Percentiles rank a stretch among this genome's conserved stretches.
These are phyloP conservation scores for Trichoderma gracile DNA, from an alignment of 2,329 filamentous ascomycete genomes.

Conservation along the genomic window DNA sequence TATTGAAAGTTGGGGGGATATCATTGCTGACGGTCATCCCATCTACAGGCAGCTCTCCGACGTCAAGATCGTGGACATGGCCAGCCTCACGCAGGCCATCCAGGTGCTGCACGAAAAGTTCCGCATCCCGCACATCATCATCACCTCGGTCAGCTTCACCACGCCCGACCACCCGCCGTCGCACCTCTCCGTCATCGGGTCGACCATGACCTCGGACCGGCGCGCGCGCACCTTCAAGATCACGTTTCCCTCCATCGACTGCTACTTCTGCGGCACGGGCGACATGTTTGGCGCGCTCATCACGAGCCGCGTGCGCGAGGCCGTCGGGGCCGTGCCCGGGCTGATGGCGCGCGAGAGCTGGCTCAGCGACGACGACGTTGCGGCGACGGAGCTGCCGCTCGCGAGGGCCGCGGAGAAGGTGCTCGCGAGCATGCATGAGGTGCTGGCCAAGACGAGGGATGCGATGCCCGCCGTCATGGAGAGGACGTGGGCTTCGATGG, in stretches of 20 bases:
- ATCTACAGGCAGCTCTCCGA: constrained; percentile 72
- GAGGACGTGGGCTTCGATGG: constrained; percentile 45
- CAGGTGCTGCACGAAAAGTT: constrained; percentile 74
- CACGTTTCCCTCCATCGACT: constrained; percentile 81
- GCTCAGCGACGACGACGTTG: constrained; percentile 73
- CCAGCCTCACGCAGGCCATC: constrained; percentile 72
- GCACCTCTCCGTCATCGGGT: constrained; percentile 73
- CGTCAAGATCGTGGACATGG: constrained; percentile 76
- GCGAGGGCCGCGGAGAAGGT: constrained; percentile 84
- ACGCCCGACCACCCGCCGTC: constrained; percentile 50
- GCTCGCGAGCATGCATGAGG: constrained; percentile 86
- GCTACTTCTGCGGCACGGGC: constrained; percentile 94
- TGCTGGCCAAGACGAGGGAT: constrained; percentile 68
- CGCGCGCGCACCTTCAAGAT: constrained; percentile 84
- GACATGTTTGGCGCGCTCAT: constrained; percentile 98
- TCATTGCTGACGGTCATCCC: background rate
- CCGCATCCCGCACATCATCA: constrained; percentile 81
- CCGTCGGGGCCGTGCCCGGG: constrained; percentile 52
- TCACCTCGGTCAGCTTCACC: constrained; percentile 80
- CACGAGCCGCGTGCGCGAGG: constrained; percentile 83
- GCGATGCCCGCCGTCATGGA: constrained; percentile 58
- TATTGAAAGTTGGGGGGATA: background rate
- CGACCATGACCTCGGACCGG: constrained; percentile 64
- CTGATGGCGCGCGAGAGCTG: constrained; percentile 64
- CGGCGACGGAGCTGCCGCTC: constrained; percentile 72